Conservation (phyloP, 2,329 filamentous ascomycete genomes). For the Aspergillus hortae region DNA sequence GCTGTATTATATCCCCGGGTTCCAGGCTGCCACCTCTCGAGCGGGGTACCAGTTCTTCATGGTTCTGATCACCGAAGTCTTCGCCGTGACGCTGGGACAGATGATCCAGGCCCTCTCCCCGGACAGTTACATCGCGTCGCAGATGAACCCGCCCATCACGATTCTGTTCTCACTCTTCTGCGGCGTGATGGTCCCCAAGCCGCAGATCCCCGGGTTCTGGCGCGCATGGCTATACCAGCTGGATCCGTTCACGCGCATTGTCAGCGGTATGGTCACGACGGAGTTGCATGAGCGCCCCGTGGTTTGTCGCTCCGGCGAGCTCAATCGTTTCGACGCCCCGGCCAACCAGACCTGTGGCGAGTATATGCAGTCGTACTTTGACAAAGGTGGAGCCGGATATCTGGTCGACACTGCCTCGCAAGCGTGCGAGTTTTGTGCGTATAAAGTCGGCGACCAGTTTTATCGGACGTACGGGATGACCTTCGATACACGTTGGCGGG, state of each 20-base stretch:
- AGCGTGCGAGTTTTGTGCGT: conserved; percentile 78
- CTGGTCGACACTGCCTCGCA: conserved; percentile 63
- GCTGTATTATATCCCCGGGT: conserved; percentile 78
- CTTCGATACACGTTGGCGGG: conserved; percentile 72
- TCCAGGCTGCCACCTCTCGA: conserved; percentile 59
- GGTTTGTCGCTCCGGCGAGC: conserved; percentile 57
- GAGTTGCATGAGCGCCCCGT: conserved; percentile 67
- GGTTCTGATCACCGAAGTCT: conserved; percentile 76
- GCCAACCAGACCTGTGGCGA: conserved; percentile 64
- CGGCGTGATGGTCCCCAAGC: conserved; percentile 76
- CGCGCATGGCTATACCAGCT: conserved; percentile 77
- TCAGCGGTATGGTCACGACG: conserved; percentile 75
- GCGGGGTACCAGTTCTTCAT: conserved; percentile 88
- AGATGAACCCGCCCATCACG: conserved; percentile 78
- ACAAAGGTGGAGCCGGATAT: conserved; percentile 66
- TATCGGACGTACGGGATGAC: conserved; percentile 64
- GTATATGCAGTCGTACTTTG: conserved; percentile 73
- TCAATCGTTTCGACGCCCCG: conserved; percentile 67
- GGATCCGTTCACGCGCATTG: conserved; percentile 77
- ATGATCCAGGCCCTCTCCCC: conserved; percentile 74
- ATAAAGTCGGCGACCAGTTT: conserved; percentile 75
- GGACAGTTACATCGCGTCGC: conserved; percentile 70
- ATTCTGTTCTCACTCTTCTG: conserved; percentile 84
- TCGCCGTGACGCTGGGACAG: conserved; percentile 77
- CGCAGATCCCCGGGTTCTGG: conserved; percentile 77